Base-by-base conservation (phyloP, 1,284 basidiomycete genomes). In the Fomitopsis pinicola region DNA sequence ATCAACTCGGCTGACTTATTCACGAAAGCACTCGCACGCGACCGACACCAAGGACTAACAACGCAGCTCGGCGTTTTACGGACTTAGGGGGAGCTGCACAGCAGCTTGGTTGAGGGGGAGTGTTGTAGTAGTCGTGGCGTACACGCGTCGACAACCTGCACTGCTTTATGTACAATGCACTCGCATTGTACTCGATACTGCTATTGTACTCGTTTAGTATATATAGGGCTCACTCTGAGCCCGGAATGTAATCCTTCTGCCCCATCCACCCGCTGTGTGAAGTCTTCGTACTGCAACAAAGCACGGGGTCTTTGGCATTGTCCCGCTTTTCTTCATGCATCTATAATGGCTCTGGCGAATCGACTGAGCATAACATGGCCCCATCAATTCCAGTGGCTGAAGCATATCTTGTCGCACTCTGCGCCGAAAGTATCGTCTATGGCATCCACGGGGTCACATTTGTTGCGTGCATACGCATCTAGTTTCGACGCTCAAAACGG, bases 1-100 rank as follows among this genome's bases (percentile, higher is more conserved):
- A 59, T 66, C 1, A 68, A 67, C 48, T 56, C 66, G 14, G 72
- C 74, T 5, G 73, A 75, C 58, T 55, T 69, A 3, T 57, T 74
- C 33, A 74, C 72, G 7, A 57, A 53, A 35, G 54, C 30, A n/a
- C 50, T 53, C 35, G 50, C 50, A 6, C 33, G 50, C 35, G 33
- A 53, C 35, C 35, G 15, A 17, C 50, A 53, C 15, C 50, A 53
- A 12, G 50, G 50, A n/a, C 50, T 53, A 28, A 53, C 50, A 14
- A 53, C 50, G 6, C 50, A 53, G 12, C 50, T 36, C 33, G 50
- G 50, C 10, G 10, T 53, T 33, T n/a, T 53, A 35, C 30, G 33
- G 33, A 17, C 33, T 38, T 35, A 36, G 30, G 30, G 45, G 45
- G 50, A 53, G 50, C 33, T 35, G 33, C 15, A 17, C 17, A 5